These are phyloP conservation scores for Kodamaea sp. DNA, from an alignment of 1,139 yeast species.

Conservation along the genomic window DNA sequence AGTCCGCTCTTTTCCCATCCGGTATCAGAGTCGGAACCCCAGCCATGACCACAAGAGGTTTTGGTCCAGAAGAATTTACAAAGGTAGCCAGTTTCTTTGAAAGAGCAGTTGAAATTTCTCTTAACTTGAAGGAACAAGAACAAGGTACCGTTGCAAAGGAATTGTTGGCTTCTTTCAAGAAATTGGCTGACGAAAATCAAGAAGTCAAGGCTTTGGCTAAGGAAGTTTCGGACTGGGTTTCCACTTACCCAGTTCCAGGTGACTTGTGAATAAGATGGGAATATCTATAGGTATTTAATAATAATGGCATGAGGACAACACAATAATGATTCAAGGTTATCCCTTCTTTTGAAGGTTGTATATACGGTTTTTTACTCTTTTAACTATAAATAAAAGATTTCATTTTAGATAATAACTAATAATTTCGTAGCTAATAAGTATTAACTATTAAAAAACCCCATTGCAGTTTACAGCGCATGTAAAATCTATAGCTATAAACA, in stretches of 20 bases:
- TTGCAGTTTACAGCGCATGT: too few relatives aligned
- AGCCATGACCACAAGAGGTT: conserved; percentile 97
- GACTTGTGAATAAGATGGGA: conserved; percentile 36
- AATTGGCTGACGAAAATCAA: conserved; percentile 54
- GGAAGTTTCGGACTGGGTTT: conserved; percentile 66
- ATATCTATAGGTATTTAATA: too few relatives aligned
- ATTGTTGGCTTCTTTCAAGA: conserved; percentile 60
- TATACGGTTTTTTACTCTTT: too few relatives aligned
- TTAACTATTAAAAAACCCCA: too few relatives aligned
- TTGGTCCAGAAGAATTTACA: conserved; percentile 71
- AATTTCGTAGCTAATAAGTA: too few relatives aligned
- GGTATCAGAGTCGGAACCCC: conserved; percentile 97
- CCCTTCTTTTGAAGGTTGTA: too few relatives aligned
- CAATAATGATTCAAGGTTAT: too few relatives aligned
- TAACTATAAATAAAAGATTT: too few relatives aligned
- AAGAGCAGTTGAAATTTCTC: conserved; percentile 67
- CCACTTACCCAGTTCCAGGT: conserved; percentile 76
- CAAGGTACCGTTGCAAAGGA: conserved; percentile 60
- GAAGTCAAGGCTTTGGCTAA: conserved; percentile 57
- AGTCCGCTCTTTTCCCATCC: conserved; percentile 90
- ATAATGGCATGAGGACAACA: too few relatives aligned
- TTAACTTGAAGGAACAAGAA: conserved; percentile 57
- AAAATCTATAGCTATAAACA: too few relatives aligned
- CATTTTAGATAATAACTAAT: too few relatives aligned
- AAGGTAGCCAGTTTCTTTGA: conserved; percentile 77